Evolutionary conservation across 495 filamentous ascomycete genomes (phyloP), one percentile per base, ranked within the genome.

Genomic region (Penicillium subrubescens): DNA sequence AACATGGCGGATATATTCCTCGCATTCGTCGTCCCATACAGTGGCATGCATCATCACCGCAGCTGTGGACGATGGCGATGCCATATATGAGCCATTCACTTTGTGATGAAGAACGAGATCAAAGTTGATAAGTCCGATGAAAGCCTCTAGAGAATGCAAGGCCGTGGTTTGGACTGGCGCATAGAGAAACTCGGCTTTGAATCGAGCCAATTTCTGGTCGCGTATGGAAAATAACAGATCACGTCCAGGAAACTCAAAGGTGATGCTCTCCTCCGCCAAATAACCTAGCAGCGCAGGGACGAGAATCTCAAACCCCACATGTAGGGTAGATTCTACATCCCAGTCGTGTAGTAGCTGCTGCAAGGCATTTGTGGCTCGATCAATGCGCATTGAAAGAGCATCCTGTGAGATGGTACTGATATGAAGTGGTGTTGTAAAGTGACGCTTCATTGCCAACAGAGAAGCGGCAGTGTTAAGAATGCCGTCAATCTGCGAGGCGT

Each of bases 81-180:
- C 80, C 75, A 83, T 70, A 65, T 83, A 79, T 2, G 72, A 71
- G 8, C 82, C 82, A 56, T 70, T 68, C 21, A 75, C 71, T 59
- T 76, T 78, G 51, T 83, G 79, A n/a, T 83, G 79, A 3, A 61
- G 69, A 12, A 85, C 69, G 34, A 67, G 73, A 52, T 81, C 70
- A 59, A 85, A 82, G 44, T 81, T 73, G 12, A 83, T 58, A 15
- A 71, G 71, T 12, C 79, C 82, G 5, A 80, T 72, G 48, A 83
- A 81, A 3, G 81, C 77, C 54, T 85, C 82, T 5, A 85, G 66
- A 2, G 81, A 83, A 57, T 85, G 79, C n/a, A 81, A 60, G 1
- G 73, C 63, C 0, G 79, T 77, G 1, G 68, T 69, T 33, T 69
- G 70, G 12, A 67, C 34, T 11, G 63, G 58, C 8, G 65, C 66